Evolutionary conservation across 441 rosid species (phyloP).

Genomic region (Biscutella laevigata): DNA sequence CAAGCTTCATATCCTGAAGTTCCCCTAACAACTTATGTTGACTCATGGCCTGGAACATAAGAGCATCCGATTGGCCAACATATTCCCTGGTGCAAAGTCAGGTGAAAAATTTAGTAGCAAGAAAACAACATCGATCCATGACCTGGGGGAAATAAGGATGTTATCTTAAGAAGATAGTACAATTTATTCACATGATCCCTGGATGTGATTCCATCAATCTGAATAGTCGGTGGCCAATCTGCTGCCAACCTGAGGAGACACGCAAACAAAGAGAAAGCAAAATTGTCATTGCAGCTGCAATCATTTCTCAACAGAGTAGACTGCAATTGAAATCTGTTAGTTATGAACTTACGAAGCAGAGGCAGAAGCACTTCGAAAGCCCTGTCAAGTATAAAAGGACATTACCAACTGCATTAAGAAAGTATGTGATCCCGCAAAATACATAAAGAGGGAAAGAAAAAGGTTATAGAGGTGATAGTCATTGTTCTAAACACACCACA

Average conservation of each 20-base stretch:
- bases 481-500: slow-evolving; percentile 53
- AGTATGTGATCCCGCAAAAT: slow-evolving; percentile 3
- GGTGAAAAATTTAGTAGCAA: background rate
- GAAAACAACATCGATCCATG: background rate
- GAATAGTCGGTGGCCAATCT: slow-evolving; percentile 95
- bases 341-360: slow-evolving; percentile 68
- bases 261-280: slow-evolving; percentile 13
- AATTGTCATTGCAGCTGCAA: background rate
- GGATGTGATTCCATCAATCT: slow-evolving; percentile 88
- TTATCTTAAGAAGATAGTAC: slow-evolving; percentile 35
- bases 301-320: background rate
- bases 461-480: slow-evolving; percentile 1
- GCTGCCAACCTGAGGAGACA: slow-evolving; percentile 77
- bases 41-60: slow-evolving; percentile 91
- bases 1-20: slow-evolving; percentile 96
- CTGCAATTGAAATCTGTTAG: slow-evolving; percentile 2
- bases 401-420: slow-evolving; percentile 16
- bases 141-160: background rate
- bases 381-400: slow-evolving; percentile 49
- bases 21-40: slow-evolving; percentile 94
- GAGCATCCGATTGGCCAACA: slow-evolving; percentile 91
- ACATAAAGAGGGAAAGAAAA: background rate
- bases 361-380: slow-evolving; percentile 81
- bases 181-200: slow-evolving; percentile 97
- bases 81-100: slow-evolving; percentile 56